Percentiles rank a stretch among this genome's conserved stretches.
Conservation (phyloP, 768 basidiomycete genomes). For the Leucosporidium yakuticum region DNA sequence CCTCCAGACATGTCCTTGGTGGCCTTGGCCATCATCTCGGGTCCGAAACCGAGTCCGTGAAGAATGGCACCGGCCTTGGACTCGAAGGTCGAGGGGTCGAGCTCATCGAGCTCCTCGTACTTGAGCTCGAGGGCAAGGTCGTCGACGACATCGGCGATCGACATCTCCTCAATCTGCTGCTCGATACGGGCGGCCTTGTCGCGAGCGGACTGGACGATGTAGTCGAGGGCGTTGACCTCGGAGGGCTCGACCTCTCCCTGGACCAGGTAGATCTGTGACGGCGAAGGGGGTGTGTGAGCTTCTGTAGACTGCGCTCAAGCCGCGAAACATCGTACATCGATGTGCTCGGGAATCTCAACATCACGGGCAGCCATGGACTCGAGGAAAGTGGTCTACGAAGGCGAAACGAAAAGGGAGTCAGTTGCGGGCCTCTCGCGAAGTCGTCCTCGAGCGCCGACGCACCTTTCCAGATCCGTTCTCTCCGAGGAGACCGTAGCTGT, state of each 20-base stretch:
- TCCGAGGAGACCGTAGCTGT: slow-evolving; percentile 80
- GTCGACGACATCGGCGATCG: slow-evolving; percentile 80
- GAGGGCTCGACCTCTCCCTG: slow-evolving; percentile 92
- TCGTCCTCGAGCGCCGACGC: slow-evolving; percentile 15
- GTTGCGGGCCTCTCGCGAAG: not conserved
- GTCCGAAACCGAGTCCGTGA: slow-evolving; percentile 91
- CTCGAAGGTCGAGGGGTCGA: slow-evolving; percentile 94
- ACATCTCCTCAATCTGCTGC: slow-evolving; percentile 86
- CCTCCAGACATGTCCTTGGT: slow-evolving; percentile 99
- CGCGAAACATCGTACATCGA: slow-evolving; percentile 54
- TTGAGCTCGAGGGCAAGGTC: slow-evolving; percentile 78
- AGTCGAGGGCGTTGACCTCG: slow-evolving; percentile 92
- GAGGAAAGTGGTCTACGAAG: slow-evolving; percentile 77
- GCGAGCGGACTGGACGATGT: slow-evolving; percentile 85
- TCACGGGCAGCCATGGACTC: slow-evolving; percentile 93
- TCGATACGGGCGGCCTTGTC: slow-evolving; percentile 91
- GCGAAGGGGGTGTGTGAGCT: not conserved
- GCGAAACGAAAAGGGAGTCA: not conserved
- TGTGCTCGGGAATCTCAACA: slow-evolving; percentile 85
- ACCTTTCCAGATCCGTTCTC: slow-evolving; percentile 99
- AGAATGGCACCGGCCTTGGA: slow-evolving; percentile 90
- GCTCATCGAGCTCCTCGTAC: slow-evolving; percentile 93
- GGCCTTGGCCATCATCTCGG: slow-evolving; percentile 87
- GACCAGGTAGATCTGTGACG: slow-evolving; percentile 75
- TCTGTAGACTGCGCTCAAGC: no score